Base-by-base conservation (phyloP, 1,284 basidiomycete genomes). In the Rhodotorula mucilaginosa region DNA sequence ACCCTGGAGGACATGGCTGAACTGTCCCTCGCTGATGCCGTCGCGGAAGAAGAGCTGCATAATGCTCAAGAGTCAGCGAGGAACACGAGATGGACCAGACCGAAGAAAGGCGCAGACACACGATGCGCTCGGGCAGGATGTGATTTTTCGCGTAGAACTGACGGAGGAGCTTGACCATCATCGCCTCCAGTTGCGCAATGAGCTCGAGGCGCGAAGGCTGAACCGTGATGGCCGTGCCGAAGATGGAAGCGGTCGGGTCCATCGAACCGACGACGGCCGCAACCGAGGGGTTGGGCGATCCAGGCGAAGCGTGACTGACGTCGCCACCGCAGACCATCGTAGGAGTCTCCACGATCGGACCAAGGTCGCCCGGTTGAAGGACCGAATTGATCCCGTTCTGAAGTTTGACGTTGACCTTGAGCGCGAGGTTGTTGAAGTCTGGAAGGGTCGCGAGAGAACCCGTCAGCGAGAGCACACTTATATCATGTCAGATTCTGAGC, bases 401-500 rank as follows among this genome's bases (percentile, higher is more conserved):
- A n/a, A 91, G 80, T 82, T 92, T 92, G 84, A 89, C 89, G 80
- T 92, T 92, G 67, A 90, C 83, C 75, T 91, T 91, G 64, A 91
- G 59, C 5, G 46, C 60, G 60, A 31, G 15, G 61, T 21, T 44
- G 16, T 31, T 21, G 18, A 49, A 63, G 54, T n/a, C 57, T 23
- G 18, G 13, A 6, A 23, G 48, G 16, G 18, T 49, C 48, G 48
- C 48, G 16, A 8, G 48, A 18, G 16, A 61, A 49, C 69, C 21
- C 39, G 26, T 59, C 39, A 59, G 58, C 58, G 58, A 39, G 34
- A 59, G 21, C 12, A 46, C 46, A 15, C 12, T 5, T n/a, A 10
- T 46, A 44, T 59, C 13, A 19, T 69, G 64, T 26, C 65, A 61
- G 34, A 61, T 65, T 3, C 52, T 34, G 34, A 34, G 34, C 34